Evolutionary conservation across 2,329 filamentous ascomycete species (phyloP), one percentile per base, ranked within the genome.

Genomic region (Juglanconis sp.): DNA sequence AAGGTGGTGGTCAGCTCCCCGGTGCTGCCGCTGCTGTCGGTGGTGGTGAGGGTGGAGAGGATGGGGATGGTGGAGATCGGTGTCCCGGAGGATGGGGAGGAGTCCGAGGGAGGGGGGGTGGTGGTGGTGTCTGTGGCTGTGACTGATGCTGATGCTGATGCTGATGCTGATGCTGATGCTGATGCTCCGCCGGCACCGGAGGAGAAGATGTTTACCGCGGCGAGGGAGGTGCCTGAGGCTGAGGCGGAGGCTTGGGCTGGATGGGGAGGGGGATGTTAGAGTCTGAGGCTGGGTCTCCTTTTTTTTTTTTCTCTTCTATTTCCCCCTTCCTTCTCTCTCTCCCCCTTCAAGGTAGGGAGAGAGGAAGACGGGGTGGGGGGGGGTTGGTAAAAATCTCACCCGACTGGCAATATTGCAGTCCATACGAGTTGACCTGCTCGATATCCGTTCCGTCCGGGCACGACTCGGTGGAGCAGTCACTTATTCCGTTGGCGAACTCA

Each of bases 401-500:
- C 11, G 53, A 56, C 44, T 56, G 42, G 53, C 53, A 56, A 7
- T 56, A 56, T 17, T 35, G 46, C 53, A 56, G 53, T 7, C n/a
- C 53, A 17, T 56, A 56, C 32, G 32, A 17, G 44, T 24, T 24
- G 32, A 48, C 44, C 44, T 31, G 44, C 5, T 9, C 9, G 17
- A 56, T 24, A 24, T 56, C 44, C 11, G 53, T 49, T 32, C 44
- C 53, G 2, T 2, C 4, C 3, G 53, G 59, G 73, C 80, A 82
- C 50, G 73, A 71, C 70, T 77, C 71, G 63, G 65, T 64, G 13
- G 79, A 76, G 72, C 81, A 83, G 73, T 83, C 81, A 60, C 75
- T 77, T 62, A 83, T 70, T 55, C 80, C 81, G 65, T 76, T 81
- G 56, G 72, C 66, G 69, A 81, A 83, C 73, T 81, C 67, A 42